Conservation (phyloP, 345 rosid species). For the Euphorbia lathyris region DNA sequence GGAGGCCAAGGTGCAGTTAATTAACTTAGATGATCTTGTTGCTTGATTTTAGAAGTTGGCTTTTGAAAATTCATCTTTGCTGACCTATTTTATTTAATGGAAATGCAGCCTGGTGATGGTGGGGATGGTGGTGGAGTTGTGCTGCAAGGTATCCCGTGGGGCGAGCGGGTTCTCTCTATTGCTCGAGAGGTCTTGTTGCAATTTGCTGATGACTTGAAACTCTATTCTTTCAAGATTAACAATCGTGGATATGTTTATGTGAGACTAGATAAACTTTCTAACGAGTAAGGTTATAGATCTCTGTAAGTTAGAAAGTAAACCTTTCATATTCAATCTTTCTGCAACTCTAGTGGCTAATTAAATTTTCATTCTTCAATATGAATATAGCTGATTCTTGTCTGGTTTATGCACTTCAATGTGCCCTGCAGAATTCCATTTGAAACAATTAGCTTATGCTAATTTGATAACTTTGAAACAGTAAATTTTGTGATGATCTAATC, state of each 20-base stretch:
- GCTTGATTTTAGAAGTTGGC: conserved; percentile 7
- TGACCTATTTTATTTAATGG: background rate
- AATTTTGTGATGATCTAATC: background rate
- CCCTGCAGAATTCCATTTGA: background rate
- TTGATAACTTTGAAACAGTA: background rate
- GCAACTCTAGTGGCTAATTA: background rate
- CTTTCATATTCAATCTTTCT: background rate
- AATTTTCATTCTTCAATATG: background rate
- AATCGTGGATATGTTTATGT: conserved; percentile 77
- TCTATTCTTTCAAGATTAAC: conserved; percentile 75
- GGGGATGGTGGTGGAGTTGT: conserved; percentile 90
- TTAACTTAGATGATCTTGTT: conserved; percentile 10
- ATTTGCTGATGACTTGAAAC: conserved; percentile 46
- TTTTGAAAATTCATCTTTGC: conserved; percentile 5
- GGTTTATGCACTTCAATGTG: too few species aligned
- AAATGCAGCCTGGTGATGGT: conserved; percentile 69
- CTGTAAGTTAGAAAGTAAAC: background rate
- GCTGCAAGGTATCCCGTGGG: conserved; percentile 68
- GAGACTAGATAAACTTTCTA: conserved; percentile 71
- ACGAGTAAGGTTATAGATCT: conserved; percentile 43
- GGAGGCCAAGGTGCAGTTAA: conserved; percentile 46
- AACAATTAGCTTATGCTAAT: background rate
- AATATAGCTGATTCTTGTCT: background rate
- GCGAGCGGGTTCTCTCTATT: conserved; percentile 60
- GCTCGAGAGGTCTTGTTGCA: conserved; percentile 51